Evolutionary conservation across 1,139 yeast species (phyloP).

Genomic region (Cylindricascospora bacillispora): DNA sequence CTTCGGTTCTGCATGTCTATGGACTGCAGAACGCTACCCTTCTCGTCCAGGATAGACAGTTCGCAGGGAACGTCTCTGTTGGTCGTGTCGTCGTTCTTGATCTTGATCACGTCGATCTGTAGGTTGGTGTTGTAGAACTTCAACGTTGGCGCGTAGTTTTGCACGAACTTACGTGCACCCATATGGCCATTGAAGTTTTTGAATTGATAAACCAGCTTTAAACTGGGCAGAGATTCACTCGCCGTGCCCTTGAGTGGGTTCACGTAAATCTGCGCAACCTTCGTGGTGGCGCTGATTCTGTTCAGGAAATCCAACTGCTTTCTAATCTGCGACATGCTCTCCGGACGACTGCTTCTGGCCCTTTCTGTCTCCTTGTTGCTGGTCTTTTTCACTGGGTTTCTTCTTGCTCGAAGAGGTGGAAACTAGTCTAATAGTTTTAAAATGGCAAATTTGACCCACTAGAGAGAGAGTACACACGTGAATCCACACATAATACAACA

Average conservation of each 20-base stretch:
- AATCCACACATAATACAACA: too few relatives aligned
- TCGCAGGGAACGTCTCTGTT: conserved; percentile 18
- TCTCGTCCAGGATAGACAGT: conserved; percentile 20
- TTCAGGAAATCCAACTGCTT: conserved; percentile 19
- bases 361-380: not conserved
- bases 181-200: conserved; percentile 36
- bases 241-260: conserved; percentile 14
- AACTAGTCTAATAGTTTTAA: too few relatives aligned
- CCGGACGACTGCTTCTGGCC: not conserved
- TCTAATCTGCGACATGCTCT: conserved; percentile 15
- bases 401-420: too few relatives aligned
- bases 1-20: conserved; percentile 21
- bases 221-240: too few relatives aligned
- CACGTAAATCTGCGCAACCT: conserved; percentile 19
- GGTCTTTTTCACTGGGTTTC: too few relatives aligned
- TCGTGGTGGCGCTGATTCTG: conserved; percentile 18
- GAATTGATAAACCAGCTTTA: conserved; percentile 33
- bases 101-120: conserved; percentile 47
- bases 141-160: conserved; percentile 56
- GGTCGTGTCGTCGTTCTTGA: conserved; percentile 31
- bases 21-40: conserved; percentile 11
- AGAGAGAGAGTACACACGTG: too few relatives aligned
- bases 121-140: conserved; percentile 71
- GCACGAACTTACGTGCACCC: conserved; percentile 59
- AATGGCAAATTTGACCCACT: too few relatives aligned